phyloP scores from a whole-genome alignment of 192 early-diverging fungal genomes.

The Funneliformis geosporum region DNA sequence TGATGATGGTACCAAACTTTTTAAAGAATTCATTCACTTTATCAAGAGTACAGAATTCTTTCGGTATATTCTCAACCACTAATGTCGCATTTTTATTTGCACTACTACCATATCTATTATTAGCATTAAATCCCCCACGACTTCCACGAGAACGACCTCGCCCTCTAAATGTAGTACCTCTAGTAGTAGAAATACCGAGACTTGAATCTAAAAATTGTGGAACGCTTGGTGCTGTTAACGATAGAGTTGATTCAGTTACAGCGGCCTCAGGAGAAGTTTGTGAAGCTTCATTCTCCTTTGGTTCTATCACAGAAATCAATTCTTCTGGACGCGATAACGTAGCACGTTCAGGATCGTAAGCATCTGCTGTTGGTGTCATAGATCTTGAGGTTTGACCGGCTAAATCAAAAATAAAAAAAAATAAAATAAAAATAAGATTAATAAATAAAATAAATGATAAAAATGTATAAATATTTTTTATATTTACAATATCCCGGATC shows the following conservation, averaged over 20 bases:
- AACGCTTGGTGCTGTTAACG: constrained; percentile 3
- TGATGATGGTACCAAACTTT: constrained; percentile 72
- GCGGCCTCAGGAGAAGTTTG: background rate
- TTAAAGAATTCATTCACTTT: constrained; percentile 79
- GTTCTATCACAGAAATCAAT: constrained; percentile 1
- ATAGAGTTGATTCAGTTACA: background rate
- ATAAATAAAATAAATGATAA: background rate
- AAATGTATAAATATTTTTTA: too few species aligned
- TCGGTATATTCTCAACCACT: constrained; percentile 77
- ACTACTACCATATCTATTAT: constrained; percentile 37
- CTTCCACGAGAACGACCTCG: constrained; percentile 50
- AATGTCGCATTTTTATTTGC: constrained; percentile 53
- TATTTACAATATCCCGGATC: constrained; percentile 28
- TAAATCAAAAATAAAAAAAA: background rate
- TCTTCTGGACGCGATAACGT: constrained; percentile 38
- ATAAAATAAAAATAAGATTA: background rate
- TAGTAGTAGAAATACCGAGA: constrained; percentile 21
- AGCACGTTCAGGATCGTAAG: constrained; percentile 55
- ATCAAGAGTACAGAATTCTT: constrained; percentile 64
- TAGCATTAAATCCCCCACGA: constrained; percentile 39
- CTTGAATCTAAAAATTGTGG: constrained; percentile 33
- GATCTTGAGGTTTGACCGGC: constrained; percentile 19
- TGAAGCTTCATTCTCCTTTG: constrained; percentile 20
- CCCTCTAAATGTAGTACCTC: constrained; percentile 42
- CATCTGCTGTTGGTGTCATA: constrained; percentile 40